Base-by-base conservation (phyloP, 192 early-diverging fungal species). In the Backusella mclennaniae region DNA sequence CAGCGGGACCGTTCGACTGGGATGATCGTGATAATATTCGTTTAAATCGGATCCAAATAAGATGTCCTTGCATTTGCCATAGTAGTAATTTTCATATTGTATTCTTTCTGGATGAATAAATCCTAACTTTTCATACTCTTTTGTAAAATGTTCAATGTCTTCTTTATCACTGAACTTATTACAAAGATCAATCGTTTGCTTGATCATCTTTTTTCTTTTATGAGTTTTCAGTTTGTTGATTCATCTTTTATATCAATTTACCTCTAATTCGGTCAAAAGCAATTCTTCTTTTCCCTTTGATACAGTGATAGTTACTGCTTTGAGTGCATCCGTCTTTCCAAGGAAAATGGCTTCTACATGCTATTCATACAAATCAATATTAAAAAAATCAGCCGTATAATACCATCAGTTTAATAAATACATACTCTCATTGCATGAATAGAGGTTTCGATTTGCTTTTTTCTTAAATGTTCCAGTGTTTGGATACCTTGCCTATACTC, bases 1-100 rank as follows among this genome's bases (percentile, higher is more conserved):
- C 29, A 78, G 44, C 15, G 82, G 82, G 0, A 79, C 76, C 11
- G 66, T 63, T 33, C 74, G 73, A 2, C 63, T 52, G 2, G 21
- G 19, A 67, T 78, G 79, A 26, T 69, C 70, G 7, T 75, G 11
- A 2, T 66, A 53, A 63, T 84, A 84, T 26, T 84, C 79, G 6
- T 53, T 69, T 17, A 84, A 38, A 39, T 76, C 52, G 1, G 77
- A 75, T 36, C 82, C 82, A 73, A 84, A 84, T 1, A 84, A 66
- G 23, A 84, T 70, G 53, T 84, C 82, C 15, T 69, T 67, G 31
- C 63, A 69, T 69, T 42, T 36, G 19, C 74, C 74, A 17, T 23
- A n/a, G 35, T 76, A 21, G 29, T 29, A 76, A 33, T 76, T 67
- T 3, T 69, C 66, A 44, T 76, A 67, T 21, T 68, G 33, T n/a